Conservation (phyloP, 1,284 basidiomycete species). For the Cryptococcus wingfieldii region DNA sequence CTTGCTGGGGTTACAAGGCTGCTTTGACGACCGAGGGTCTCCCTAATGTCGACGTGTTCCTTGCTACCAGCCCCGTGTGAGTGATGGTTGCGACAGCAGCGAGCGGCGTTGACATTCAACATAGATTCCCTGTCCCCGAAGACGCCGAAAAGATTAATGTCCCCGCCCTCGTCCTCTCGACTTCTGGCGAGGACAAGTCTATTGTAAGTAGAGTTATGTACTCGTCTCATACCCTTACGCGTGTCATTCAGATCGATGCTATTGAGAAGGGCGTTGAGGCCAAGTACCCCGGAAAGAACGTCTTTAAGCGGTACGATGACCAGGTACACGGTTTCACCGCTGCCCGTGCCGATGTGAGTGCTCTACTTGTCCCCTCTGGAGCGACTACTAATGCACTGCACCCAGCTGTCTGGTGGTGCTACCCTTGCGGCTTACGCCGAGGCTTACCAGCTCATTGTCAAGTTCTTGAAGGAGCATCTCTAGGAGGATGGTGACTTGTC, state of each 20-base stretch:
- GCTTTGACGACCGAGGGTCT: constrained; percentile 19
- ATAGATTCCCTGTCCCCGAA: constrained; percentile 41
- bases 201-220: constrained; percentile 21
- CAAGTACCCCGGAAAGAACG: constrained; percentile 44
- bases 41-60: constrained; percentile 31
- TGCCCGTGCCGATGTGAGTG: constrained; percentile 47
- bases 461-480: constrained; percentile 22
- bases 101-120: neutral
- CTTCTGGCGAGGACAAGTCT: constrained; percentile 48
- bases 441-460: constrained; percentile 23
- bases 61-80: constrained; percentile 43
- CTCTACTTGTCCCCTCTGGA: neutral
- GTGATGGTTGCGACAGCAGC: neutral
- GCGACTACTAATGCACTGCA: neutral
- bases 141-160: constrained; percentile 47
- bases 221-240: neutral
- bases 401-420: constrained; percentile 23
- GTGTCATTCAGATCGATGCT: constrained; percentile 19
- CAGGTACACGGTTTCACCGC: constrained; percentile 48
- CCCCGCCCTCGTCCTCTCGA: constrained; percentile 48
- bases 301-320: constrained; percentile 44
- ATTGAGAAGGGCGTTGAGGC: constrained; percentile 41
- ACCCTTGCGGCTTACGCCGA: constrained; percentile 23
- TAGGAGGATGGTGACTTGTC: too few species aligned
- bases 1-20: constrained; percentile 50